These are phyloP conservation scores for Mentha longifolia DNA, from an alignment of 257 asterid species.

Conservation along the genomic window DNA sequence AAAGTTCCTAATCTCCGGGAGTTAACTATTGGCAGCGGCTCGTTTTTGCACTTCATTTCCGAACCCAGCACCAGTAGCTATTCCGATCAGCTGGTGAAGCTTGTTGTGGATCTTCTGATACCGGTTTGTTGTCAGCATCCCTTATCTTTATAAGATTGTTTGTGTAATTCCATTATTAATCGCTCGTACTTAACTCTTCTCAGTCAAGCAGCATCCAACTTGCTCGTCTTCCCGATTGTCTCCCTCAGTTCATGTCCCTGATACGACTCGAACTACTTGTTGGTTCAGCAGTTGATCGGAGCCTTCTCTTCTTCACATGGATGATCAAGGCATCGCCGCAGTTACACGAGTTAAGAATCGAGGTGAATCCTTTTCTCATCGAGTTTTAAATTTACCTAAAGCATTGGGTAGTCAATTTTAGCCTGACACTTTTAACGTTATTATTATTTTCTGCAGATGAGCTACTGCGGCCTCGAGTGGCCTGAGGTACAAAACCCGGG, in stretches of 20 bases:
- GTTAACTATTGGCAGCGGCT: no score
- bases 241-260: not conserved
- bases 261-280: not conserved
- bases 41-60: no score
- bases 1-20: no score
- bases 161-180: no score
- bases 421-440: no score
- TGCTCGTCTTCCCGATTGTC: not conserved
- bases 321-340: not conserved
- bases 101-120: no score
- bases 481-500: not conserved
- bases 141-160: no score
- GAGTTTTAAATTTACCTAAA: not conserved
- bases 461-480: not conserved
- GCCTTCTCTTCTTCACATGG: slow-evolving; percentile 5
- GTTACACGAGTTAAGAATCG: not conserved
- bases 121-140: no score
- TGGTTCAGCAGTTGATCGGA: not conserved
- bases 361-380: not conserved
- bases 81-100: no score
- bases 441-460: no score
- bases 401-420: no score
- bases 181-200: not conserved
- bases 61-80: no score
- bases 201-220: not conserved